phyloP scores from a whole-genome alignment of 768 basidiomycete genomes.

The Exidia glandulosa region DNA sequence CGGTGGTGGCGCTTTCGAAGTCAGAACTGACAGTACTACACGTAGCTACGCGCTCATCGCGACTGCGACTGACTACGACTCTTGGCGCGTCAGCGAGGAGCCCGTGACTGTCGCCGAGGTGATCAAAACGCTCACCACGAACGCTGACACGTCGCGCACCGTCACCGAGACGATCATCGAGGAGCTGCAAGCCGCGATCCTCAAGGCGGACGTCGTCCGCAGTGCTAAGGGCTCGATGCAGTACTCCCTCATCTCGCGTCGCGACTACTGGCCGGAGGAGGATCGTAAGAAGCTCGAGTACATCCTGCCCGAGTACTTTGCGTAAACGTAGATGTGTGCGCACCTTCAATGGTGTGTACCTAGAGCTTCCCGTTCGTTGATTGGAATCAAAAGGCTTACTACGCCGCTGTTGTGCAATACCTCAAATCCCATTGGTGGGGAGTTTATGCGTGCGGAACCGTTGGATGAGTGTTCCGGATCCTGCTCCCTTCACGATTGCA shows the following conservation, averaged over 20 bases:
- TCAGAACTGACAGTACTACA: too few species aligned
- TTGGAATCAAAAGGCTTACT: too few species aligned
- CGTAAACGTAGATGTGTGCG: too few species aligned
- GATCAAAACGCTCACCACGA: slow-evolving; percentile 74
- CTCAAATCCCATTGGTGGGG: too few species aligned
- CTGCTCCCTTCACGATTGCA: too few species aligned
- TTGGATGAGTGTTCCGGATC: too few species aligned
- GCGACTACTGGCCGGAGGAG: slow-evolving; percentile 39
- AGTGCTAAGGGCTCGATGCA: slow-evolving; percentile 78
- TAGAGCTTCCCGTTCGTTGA: too few species aligned
- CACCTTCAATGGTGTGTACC: too few species aligned
- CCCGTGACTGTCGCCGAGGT: slow-evolving; percentile 88
- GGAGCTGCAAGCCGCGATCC: slow-evolving; percentile 50
- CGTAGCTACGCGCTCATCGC: slow-evolving; percentile 90
- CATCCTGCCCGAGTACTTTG: slow-evolving; percentile 71
- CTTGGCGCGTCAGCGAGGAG: slow-evolving; percentile 74
- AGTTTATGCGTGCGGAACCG: too few species aligned
- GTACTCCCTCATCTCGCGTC: slow-evolving; percentile 67
- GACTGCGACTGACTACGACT: slow-evolving; percentile 89
- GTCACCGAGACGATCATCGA: slow-evolving; percentile 62
- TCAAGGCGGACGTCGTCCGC: slow-evolving; percentile 43
- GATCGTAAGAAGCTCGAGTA: slow-evolving; percentile 61
- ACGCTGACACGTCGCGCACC: slow-evolving; percentile 73
- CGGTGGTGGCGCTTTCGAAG: not conserved
- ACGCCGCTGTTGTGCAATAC: too few species aligned